Evolutionary conservation across 225 moss, liverwort and hornwort species (phyloP).

Genomic region (Thuidium tamariscinum): DNA sequence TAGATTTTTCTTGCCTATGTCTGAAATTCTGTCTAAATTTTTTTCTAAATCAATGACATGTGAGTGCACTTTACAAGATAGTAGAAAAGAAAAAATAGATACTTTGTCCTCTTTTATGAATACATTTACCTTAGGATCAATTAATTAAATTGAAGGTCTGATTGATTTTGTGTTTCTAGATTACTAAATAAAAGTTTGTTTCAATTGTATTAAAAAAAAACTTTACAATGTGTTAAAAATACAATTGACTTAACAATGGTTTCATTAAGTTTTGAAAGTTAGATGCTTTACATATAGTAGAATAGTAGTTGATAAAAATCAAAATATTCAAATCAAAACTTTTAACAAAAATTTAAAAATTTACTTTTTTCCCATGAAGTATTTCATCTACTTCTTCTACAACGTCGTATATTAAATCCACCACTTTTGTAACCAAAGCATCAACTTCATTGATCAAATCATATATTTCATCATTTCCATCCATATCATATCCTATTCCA

Average conservation of each 20-base stretch:
- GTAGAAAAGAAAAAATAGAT: accelerated
- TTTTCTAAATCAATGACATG: not conserved
- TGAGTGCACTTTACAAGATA: not conserved
- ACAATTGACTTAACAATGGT: accelerated
- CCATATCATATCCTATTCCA: conserved; percentile 1
- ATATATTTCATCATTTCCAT: conserved; percentile 1
- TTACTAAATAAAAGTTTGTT: no score
- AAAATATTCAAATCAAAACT: not conserved
- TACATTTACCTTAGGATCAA: accelerated
- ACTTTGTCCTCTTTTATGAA: no score
- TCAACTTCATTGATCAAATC: conserved; percentile 27
- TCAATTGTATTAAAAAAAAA: no score
- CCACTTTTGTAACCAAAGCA: conserved; percentile 15
- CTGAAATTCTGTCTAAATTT: accelerated
- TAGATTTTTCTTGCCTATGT: not conserved
- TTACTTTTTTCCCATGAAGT: conserved; percentile 9
- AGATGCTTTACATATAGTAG: not conserved
- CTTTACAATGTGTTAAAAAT: no score
- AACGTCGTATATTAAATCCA: conserved; percentile 13
- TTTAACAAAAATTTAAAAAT: no score
- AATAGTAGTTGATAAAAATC: not conserved
- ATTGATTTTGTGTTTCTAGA: not conserved
- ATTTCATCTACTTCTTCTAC: conserved; percentile 22
- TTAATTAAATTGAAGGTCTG: not conserved
- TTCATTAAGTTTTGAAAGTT: not conserved